Evolutionary conservation across 78 protist genomes (phyloP).

Genomic region (Dictyostelium intermedium): DNA sequence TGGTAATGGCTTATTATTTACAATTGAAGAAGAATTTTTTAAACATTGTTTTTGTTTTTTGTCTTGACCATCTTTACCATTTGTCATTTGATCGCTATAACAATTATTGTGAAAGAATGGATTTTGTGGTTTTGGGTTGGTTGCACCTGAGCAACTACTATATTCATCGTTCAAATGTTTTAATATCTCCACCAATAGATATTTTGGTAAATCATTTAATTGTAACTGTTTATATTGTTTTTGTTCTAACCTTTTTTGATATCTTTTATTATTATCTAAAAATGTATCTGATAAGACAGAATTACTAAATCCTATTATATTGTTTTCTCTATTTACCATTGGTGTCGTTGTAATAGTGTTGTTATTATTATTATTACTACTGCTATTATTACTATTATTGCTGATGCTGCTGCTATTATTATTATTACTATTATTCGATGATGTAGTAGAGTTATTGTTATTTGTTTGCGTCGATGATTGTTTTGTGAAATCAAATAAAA

Average conservation of each 20-base stretch:
- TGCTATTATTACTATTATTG: neutral
- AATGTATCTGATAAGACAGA: neutral
- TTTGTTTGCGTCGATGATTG: neutral
- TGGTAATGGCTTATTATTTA: neutral
- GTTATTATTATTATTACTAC: neutral
- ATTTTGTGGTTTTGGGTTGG: neutral
- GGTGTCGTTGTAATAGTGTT: neutral
- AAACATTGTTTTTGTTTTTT: neutral
- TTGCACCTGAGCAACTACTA: neutral
- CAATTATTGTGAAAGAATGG: conserved; percentile 63
- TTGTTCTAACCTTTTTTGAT: neutral
- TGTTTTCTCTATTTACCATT: neutral
- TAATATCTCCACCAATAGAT: conserved; percentile 39
- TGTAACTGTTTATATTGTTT: neutral
- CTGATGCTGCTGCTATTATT: neutral
- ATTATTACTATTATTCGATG: neutral
- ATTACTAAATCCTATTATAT: neutral
- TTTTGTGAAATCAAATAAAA: neutral
- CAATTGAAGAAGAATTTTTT: neutral
- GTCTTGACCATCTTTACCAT: conserved; percentile 12
- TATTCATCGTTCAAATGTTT: conserved; percentile 29
- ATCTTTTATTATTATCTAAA: neutral
- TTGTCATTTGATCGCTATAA: conserved; percentile 23
- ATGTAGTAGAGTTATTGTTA: neutral
- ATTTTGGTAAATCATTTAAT: conserved; percentile 57